Percentiles rank a stretch among this genome's conserved stretches.
These are phyloP conservation scores for Passiflora organensis DNA, from an alignment of 345 rosid species.

Conservation along the genomic window DNA sequence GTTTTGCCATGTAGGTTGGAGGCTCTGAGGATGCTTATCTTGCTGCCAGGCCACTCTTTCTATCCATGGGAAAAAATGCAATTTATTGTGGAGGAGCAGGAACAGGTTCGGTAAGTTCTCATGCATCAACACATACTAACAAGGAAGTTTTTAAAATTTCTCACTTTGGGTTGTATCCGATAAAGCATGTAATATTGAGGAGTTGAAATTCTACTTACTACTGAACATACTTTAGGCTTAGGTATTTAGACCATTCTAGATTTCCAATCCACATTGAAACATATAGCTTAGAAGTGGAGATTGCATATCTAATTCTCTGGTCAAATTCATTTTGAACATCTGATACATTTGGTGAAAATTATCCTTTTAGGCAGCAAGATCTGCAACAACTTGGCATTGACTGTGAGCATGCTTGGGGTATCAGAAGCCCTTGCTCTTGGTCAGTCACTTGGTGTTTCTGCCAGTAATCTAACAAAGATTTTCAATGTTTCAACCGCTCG, in stretches of 20 bases:
- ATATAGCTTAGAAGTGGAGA: not conserved
- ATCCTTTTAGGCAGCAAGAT: conserved; percentile 73
- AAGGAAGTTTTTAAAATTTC: too few relatives aligned
- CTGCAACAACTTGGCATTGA: conserved; percentile 92
- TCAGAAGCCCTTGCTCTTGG: conserved; percentile 94
- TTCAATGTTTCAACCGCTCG: conserved; percentile 86
- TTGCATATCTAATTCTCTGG: not conserved
- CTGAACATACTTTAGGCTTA: too few relatives aligned
- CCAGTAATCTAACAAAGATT: conserved; percentile 60
- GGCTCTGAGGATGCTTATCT: conserved; percentile 72
- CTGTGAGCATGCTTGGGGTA: conserved; percentile 87
- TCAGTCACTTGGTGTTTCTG: conserved; percentile 71
- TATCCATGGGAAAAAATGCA: conserved; percentile 71
- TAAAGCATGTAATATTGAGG: not conserved
- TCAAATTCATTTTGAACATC: conserved; percentile 1
- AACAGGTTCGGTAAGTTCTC: conserved; percentile 79
- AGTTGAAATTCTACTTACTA: too few relatives aligned
- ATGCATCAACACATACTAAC: not conserved
- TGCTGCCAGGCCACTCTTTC: conserved; percentile 61
- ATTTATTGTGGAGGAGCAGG: conserved; percentile 92
- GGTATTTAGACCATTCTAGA: not conserved
- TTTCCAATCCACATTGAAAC: too few relatives aligned
- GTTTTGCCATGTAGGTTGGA: conserved; percentile 63
- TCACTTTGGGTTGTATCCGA: too few relatives aligned
- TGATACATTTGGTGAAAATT: conserved; percentile 10